Evolutionary conservation across 306 rosid genomes (phyloP).

Genomic region (Fragaria vesca): DNA sequence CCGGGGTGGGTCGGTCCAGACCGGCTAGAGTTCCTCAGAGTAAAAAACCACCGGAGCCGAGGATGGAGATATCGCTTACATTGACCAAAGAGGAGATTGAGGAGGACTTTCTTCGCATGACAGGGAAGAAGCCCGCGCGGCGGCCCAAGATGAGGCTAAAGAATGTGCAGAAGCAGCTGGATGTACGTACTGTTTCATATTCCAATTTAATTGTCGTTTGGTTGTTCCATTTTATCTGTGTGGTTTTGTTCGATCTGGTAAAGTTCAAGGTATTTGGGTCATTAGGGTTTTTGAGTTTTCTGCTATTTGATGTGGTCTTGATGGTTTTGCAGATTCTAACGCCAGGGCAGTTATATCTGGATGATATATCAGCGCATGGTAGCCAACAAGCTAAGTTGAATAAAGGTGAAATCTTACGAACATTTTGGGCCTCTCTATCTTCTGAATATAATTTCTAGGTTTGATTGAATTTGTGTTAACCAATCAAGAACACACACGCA

Average conservation of each 20-base stretch:
- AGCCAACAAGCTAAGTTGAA: slow-evolving; percentile 27
- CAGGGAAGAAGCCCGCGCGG: slow-evolving; percentile 31
- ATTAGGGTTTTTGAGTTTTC: neutral
- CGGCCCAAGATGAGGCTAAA: slow-evolving; percentile 29
- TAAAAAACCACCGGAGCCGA: neutral
- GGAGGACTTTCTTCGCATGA: slow-evolving; percentile 31
- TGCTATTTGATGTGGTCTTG: neutral
- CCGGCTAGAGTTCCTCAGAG: neutral
- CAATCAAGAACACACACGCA: too few relatives aligned
- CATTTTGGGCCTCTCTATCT: neutral
- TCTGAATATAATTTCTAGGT: neutral
- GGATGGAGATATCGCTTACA: neutral
- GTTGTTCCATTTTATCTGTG: neutral
- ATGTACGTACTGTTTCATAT: slow-evolving; percentile 31
- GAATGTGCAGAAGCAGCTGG: slow-evolving; percentile 28
- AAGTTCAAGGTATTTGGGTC: neutral
- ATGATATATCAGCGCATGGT: slow-evolving; percentile 1
- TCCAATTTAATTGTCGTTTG: neutral
- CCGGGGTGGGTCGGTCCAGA: neutral
- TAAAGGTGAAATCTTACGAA: slow-evolving; percentile 24
- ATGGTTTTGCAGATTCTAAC: slow-evolving; percentile 31
- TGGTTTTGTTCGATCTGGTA: neutral
- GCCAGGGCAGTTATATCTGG: slow-evolving; percentile 37
- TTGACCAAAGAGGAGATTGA: slow-evolving; percentile 40
- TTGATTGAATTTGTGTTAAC: neutral